Conservation (phyloP, 495 filamentous ascomycete species). For the Podospora fimiseda region DNA sequence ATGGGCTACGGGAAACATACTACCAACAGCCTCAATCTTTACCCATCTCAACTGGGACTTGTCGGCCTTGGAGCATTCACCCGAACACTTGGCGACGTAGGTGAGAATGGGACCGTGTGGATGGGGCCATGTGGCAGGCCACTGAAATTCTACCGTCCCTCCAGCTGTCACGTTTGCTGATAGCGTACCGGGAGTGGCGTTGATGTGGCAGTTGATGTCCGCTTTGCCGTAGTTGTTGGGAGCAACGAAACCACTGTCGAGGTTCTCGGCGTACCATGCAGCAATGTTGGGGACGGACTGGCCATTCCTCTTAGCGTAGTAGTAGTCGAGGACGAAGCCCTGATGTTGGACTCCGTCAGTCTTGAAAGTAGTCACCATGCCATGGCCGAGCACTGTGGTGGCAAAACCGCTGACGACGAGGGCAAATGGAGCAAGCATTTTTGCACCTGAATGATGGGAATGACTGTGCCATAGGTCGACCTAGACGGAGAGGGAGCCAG, state of each 20-base stretch:
- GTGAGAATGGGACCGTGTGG: conserved; percentile 28
- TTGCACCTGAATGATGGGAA: no score
- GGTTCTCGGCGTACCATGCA: conserved; percentile 28
- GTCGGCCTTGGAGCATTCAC: conserved; percentile 26
- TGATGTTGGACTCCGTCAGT: neutral
- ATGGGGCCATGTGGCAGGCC: conserved; percentile 23
- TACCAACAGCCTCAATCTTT: conserved; percentile 35
- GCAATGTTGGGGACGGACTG: neutral
- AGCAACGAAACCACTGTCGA: conserved; percentile 29
- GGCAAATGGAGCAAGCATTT: neutral
- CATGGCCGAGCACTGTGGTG: neutral
- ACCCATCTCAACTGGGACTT: conserved; percentile 32
- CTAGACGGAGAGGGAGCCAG: no score
- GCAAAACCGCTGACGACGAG: neutral
- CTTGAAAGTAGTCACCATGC: neutral
- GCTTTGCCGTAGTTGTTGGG: conserved; percentile 22
- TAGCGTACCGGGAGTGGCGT: conserved; percentile 28
- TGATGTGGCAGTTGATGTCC: conserved; percentile 34
- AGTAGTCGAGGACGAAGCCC: neutral
- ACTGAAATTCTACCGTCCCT: conserved; percentile 23
- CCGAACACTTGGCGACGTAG: conserved; percentile 31
- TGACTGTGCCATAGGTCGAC: no score
- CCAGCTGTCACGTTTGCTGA: conserved; percentile 26
- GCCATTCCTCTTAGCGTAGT: neutral
- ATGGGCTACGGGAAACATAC: neutral